Evolutionary conservation across 352 stramenopile species (phyloP).

Genomic region (Phytophthora fragariaefolia): DNA sequence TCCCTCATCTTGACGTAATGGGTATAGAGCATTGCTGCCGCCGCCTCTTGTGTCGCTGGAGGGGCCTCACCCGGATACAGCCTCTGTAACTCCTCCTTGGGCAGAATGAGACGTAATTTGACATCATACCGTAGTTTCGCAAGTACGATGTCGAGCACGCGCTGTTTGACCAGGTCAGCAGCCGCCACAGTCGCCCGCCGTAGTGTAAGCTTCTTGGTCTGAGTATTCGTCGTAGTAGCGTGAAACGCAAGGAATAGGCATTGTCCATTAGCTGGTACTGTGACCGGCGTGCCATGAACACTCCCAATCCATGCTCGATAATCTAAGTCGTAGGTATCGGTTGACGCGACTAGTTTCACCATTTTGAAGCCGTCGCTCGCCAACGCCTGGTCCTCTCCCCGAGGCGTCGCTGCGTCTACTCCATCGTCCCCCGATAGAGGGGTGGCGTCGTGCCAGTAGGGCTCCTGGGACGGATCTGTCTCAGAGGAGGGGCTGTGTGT

Average conservation of each 20-base stretch:
- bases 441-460: not conserved
- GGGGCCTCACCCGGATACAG: not conserved
- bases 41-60: not conserved
- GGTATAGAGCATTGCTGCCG: not conserved
- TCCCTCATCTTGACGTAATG: not conserved
- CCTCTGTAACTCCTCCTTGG: not conserved
- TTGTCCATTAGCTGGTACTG: not conserved
- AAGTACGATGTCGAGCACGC: not conserved
- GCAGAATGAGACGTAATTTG: not conserved
- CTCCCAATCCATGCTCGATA: not conserved
- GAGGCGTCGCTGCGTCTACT: not conserved
- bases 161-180: not conserved
- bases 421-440: not conserved
- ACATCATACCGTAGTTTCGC: constrained; percentile 2
- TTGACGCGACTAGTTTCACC: not conserved
- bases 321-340: not conserved
- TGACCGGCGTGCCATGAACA: not conserved
- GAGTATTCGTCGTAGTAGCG: not conserved
- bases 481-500: not conserved
- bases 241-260: not conserved
- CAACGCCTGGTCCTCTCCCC: too few relatives aligned
- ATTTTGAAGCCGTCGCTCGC: not conserved
- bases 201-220: not conserved
- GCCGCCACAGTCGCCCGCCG: not conserved
- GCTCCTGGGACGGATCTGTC: not conserved